A percentile compares a stretch with the other conserved stretches of the same genome.
Evolutionary conservation across 2,329 filamentous ascomycete species (phyloP).

Genomic region (Thermoascus crustaceus): DNA sequence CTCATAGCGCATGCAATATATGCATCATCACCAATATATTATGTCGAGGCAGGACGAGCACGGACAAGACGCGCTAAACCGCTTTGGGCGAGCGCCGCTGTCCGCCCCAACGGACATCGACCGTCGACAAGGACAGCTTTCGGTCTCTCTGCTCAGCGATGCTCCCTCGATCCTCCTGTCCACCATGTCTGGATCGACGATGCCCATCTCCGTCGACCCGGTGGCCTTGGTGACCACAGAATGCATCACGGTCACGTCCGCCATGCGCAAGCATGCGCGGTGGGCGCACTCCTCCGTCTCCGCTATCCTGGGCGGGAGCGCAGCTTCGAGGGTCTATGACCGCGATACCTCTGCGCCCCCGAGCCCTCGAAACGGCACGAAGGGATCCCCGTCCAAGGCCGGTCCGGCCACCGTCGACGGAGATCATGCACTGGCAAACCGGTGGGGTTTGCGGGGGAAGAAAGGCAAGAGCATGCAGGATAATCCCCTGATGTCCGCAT

Average conservation of each 20-base stretch:
- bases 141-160: constrained; percentile 9
- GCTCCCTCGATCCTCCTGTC: constrained; percentile 15
- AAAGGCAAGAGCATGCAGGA: constrained; percentile 97
- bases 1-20: too few species aligned
- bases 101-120: too few species aligned
- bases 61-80: too few species aligned
- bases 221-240: constrained; percentile 93
- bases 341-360: constrained; percentile 33
- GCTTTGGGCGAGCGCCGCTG: too few species aligned
- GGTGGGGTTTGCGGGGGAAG: constrained; percentile 91
- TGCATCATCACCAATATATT: too few species aligned
- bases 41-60: too few species aligned
- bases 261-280: constrained; percentile 94
- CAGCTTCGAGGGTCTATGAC: constrained; percentile 39
- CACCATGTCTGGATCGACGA: constrained; percentile 26
- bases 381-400: constrained; percentile 13
- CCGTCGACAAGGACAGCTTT: constrained; percentile 1
- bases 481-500: constrained; percentile 91
- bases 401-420: constrained; percentile 26
- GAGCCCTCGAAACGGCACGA: constrained; percentile 22
- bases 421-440: constrained; percentile 55
- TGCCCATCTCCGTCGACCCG: constrained; percentile 80
- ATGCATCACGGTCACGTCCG: constrained; percentile 96
- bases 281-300: constrained; percentile 95
- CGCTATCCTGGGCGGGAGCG: constrained; percentile 75